These are phyloP conservation scores for Neoscytalidium dimidiatum DNA, from an alignment of 2,329 filamentous ascomycete species.

Conservation along the genomic window DNA sequence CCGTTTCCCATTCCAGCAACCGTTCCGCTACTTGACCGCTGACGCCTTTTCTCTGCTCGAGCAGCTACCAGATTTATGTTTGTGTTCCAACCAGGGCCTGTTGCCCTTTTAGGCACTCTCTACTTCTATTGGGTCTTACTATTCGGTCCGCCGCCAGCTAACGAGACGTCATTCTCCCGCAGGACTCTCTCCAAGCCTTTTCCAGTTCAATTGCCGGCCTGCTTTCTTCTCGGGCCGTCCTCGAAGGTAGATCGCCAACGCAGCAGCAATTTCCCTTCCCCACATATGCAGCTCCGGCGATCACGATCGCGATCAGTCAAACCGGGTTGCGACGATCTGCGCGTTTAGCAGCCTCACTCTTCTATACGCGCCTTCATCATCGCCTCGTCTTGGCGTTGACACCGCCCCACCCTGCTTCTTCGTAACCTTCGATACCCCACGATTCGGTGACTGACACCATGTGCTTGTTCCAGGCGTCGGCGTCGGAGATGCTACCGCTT, in stretches of 20 bases:
- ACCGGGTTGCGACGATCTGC: slow-evolving; percentile 5
- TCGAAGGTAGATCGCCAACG: slow-evolving; percentile 58
- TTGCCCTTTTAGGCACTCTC: background rate
- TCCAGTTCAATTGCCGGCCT: slow-evolving; percentile 79
- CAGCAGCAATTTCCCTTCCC: slow-evolving; percentile 3
- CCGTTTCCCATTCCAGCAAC: slow-evolving; percentile 16
- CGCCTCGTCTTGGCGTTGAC: background rate
- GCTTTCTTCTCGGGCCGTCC: slow-evolving; percentile 77
- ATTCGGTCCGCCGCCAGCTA: slow-evolving; percentile 11
- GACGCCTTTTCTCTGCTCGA: slow-evolving; percentile 2
- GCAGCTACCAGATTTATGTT: slow-evolving; percentile 69
- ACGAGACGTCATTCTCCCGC: slow-evolving; percentile 14
- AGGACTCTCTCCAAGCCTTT: slow-evolving; percentile 82
- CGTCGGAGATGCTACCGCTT: slow-evolving; percentile 76
- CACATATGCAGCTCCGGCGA: slow-evolving; percentile 15
- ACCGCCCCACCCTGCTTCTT: background rate
- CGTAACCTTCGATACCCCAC: background rate
- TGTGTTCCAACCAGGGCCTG: slow-evolving; percentile 26
- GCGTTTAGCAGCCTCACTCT: slow-evolving; percentile 3
- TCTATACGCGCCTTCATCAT: background rate
- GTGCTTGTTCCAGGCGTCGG: slow-evolving; percentile 63
- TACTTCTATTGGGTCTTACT: background rate
- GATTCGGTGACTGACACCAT: background rate
- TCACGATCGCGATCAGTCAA: slow-evolving; percentile 5
- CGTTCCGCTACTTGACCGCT: background rate